phyloP scores from a whole-genome alignment of 805 yeast genomes.

The Pichia heedii region DNA sequence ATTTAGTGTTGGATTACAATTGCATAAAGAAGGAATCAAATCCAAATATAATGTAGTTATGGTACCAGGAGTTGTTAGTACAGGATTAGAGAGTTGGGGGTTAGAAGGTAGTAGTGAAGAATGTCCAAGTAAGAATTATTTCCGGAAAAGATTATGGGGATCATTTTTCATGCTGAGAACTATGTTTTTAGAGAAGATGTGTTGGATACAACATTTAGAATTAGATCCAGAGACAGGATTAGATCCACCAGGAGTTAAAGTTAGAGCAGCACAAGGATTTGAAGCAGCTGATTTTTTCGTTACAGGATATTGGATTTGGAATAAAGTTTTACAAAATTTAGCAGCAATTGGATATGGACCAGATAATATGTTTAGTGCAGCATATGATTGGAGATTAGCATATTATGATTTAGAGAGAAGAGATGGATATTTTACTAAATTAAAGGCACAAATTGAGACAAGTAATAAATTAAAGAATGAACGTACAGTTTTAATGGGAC shows the following conservation, averaged over 20 bases:
- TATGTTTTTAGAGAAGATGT: conserved; percentile 82
- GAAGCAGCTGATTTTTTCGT: conserved; percentile 95
- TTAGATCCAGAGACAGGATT: conserved; percentile 86
- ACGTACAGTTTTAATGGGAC: conserved; percentile 75
- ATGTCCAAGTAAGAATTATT: conserved; percentile 78
- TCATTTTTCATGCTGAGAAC: conserved; percentile 90
- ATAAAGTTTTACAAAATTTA: conserved; percentile 84
- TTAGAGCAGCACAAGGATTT: conserved; percentile 92
- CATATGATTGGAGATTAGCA: conserved; percentile 94
- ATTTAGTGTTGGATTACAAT: conserved; percentile 75
- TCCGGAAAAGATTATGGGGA: conserved; percentile 93
- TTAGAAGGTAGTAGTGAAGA: conserved; percentile 54
- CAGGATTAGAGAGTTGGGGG: conserved; percentile 94
- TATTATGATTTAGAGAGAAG: conserved; percentile 81
- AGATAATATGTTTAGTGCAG: conserved; percentile 79
- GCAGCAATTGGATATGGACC: conserved; percentile 94
- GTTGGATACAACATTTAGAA: conserved; percentile 91
- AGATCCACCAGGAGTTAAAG: conserved; percentile 74
- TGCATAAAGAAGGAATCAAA: conserved; percentile 41
- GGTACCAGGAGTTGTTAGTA: conserved; percentile 94
- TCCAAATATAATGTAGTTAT: conserved; percentile 74
- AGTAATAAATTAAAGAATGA: conserved; percentile 42
- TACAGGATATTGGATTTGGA: conserved; percentile 99
- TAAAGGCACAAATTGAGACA: conserved; percentile 67
- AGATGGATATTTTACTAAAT: conserved; percentile 74